These are phyloP conservation scores for Choiromyces venosus DNA, from an alignment of 495 filamentous ascomycete genomes.

Conservation along the genomic window DNA sequence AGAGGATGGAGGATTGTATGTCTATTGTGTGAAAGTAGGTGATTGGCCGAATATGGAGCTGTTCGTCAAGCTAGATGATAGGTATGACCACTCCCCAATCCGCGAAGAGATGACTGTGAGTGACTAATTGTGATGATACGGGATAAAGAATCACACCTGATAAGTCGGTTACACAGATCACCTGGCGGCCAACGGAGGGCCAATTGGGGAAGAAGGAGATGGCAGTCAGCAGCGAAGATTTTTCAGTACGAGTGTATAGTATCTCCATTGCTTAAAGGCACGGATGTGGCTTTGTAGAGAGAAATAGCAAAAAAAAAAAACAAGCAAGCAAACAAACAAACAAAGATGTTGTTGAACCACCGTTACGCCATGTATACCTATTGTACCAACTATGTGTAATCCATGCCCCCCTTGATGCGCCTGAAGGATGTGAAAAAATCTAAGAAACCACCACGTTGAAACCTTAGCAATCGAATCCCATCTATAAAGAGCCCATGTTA, in stretches of 20 bases:
- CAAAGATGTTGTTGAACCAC: neutral
- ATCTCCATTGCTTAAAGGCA: slow-evolving; percentile 42
- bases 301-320: slow-evolving; percentile 6
- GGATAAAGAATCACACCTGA: slow-evolving; percentile 52
- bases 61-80: slow-evolving; percentile 47
- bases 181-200: slow-evolving; percentile 61
- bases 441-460: neutral
- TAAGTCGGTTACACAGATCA: slow-evolving; percentile 66
- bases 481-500: neutral
- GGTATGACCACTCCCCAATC: slow-evolving; percentile 39
- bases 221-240: slow-evolving; percentile 78
- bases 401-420: neutral
- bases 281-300: neutral
- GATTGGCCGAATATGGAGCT: slow-evolving; percentile 47
- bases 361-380: neutral
- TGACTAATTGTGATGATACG: slow-evolving; percentile 42
- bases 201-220: slow-evolving; percentile 50
- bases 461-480: neutral
- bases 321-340: neutral
- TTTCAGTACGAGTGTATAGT: slow-evolving; percentile 66
- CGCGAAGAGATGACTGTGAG: neutral
- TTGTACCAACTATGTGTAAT: neutral
- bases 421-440: neutral
- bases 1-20: slow-evolving; percentile 52
- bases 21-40: slow-evolving; percentile 45